Evolutionary conservation across 768 basidiomycete genomes (phyloP).

Genomic region (Panellus pusillus): DNA sequence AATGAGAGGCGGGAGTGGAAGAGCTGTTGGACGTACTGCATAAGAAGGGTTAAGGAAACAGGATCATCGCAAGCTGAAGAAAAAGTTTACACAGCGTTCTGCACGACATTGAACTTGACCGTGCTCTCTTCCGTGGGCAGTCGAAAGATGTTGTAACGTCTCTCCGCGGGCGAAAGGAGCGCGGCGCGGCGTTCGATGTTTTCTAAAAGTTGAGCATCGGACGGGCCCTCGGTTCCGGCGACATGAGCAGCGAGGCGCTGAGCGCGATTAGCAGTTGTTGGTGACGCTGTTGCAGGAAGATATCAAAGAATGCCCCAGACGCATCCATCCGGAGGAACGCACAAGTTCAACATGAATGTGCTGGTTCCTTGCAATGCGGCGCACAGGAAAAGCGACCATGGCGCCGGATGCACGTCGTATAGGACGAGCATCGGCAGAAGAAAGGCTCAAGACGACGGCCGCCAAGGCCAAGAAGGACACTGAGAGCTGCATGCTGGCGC

Average conservation of each 20-base stretch:
- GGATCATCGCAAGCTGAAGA: neutral
- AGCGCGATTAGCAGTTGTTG: constrained; percentile 21
- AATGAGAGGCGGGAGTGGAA: neutral
- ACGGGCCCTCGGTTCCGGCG: constrained; percentile 5
- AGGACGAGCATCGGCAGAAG: constrained; percentile 14
- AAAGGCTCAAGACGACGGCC: neutral
- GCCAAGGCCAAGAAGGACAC: constrained; percentile 6
- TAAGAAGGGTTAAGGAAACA: neutral
- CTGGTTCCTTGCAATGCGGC: neutral
- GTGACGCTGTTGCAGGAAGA: constrained; percentile 12
- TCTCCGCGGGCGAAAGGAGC: neutral
- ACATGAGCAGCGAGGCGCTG: constrained; percentile 16
- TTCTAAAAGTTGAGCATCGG: constrained; percentile 8
- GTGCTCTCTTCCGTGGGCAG: neutral
- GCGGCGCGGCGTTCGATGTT: constrained; percentile 18
- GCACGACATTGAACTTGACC: neutral
- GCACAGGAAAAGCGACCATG: constrained; percentile 13
- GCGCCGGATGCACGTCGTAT: neutral
- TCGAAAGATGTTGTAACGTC: constrained; percentile 11
- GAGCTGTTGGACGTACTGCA: neutral
- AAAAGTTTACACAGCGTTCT: constrained; percentile 3
- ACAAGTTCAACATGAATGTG: constrained; percentile 14
- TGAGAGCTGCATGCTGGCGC: constrained; percentile 11
- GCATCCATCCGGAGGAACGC: neutral
- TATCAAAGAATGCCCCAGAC: neutral